A percentile compares a stretch with the other conserved stretches of the same genome.
phyloP scores from a whole-genome alignment of 2,329 filamentous ascomycete genomes.

The Plectosphaerella sp. region DNA sequence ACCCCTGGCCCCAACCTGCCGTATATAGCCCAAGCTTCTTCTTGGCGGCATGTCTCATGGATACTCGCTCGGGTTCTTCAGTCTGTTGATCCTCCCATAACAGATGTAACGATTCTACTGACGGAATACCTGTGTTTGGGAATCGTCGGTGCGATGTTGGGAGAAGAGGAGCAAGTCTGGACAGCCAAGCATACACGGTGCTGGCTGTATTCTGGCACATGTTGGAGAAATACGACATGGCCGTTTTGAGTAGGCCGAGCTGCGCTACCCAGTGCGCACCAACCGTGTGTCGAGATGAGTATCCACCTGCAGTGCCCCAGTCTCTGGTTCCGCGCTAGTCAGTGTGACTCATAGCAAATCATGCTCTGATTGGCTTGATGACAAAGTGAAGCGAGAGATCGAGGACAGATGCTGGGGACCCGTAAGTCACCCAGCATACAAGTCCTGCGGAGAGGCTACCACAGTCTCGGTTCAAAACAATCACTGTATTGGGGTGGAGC shows the following conservation, averaged over 20 bases:
- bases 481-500: not conserved
- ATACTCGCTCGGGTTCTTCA: no score
- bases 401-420: not conserved
- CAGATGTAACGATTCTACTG: no score
- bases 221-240: not conserved
- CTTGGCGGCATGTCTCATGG: no score
- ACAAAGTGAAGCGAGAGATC: not conserved
- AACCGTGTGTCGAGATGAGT: not conserved
- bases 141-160: no score
- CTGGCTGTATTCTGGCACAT: no score
- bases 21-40: no score
- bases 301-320: not conserved
- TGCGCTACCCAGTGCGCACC: not conserved
- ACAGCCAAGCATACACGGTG: no score
- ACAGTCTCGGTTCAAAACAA: not conserved
- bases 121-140: no score
- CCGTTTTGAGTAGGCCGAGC: not conserved
- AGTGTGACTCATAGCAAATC: slow-evolving; percentile 1
- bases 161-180: no score
- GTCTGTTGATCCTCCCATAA: no score
- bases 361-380: not conserved
- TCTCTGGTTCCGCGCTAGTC: slow-evolving; percentile 1
- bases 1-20: no score
- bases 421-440: not conserved
- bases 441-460: not conserved